These are phyloP conservation scores for Martensiomyces pterosporus DNA, from an alignment of 192 early-diverging fungal genomes.

Conservation along the genomic window DNA sequence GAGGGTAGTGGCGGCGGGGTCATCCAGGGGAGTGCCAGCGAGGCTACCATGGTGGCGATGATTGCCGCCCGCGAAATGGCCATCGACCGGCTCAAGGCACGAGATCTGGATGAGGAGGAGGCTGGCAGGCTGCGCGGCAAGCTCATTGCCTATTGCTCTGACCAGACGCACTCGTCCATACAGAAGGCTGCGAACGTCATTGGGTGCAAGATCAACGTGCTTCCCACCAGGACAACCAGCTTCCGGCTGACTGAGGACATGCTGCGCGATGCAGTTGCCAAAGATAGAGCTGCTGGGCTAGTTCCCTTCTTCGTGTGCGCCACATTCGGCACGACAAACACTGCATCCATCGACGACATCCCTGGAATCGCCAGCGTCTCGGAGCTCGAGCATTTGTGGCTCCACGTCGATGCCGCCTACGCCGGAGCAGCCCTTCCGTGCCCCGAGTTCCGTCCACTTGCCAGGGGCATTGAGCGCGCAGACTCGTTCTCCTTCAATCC, in stretches of 20 bases:
- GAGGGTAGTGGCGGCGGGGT: conserved; percentile 52
- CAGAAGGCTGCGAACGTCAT: conserved; percentile 51
- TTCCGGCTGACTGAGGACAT: conserved; percentile 29
- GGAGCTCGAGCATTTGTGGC: conserved; percentile 38
- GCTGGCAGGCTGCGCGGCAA: conserved; percentile 10
- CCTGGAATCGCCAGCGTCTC: conserved; percentile 44
- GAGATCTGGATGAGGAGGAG: conserved; percentile 17
- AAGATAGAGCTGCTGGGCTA: conserved; percentile 40
- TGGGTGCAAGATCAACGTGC: conserved; percentile 19
- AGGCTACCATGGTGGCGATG: conserved; percentile 49
- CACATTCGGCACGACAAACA: conserved; percentile 57
- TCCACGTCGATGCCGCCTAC: conserved; percentile 56
- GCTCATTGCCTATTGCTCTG: conserved; percentile 53
- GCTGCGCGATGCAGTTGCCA: conserved; percentile 29
- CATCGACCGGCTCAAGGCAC: conserved; percentile 3
- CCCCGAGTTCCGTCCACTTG: conserved; percentile 44
- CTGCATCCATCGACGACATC: conserved; percentile 49
- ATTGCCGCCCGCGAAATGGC: conserved; percentile 48
- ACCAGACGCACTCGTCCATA: conserved; percentile 50
- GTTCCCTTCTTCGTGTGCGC: conserved; percentile 53
- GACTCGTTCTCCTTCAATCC: conserved; percentile 55
- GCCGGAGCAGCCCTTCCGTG: conserved; percentile 53
- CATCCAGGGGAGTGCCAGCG: conserved; percentile 54
- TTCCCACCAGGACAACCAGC: conserved; percentile 40
- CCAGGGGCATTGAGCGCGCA: conserved; percentile 34